Conservation (phyloP, 2,329 filamentous ascomycete genomes). For the Cryoendolithus antarcticus region DNA sequence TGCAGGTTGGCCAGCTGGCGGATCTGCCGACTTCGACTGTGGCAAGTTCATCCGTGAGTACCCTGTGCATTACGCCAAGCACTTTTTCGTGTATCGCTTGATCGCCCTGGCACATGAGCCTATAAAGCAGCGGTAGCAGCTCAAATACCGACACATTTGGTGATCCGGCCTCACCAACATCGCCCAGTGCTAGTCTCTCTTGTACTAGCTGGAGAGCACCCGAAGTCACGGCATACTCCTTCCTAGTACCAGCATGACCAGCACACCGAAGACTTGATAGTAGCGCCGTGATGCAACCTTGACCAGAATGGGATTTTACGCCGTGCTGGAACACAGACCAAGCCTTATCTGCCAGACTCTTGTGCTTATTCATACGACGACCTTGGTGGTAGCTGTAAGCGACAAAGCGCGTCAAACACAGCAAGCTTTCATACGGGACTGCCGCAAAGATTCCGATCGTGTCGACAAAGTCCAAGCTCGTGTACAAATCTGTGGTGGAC, state of each 20-base stretch:
- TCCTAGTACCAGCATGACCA: slow-evolving; percentile 9
- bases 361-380: slow-evolving; percentile 17
- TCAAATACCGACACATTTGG: slow-evolving; percentile 4
- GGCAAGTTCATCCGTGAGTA: slow-evolving; percentile 35
- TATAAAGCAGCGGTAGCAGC: slow-evolving; percentile 7
- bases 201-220: slow-evolving; percentile 20
- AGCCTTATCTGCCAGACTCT: slow-evolving; percentile 13
- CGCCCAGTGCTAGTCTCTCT: slow-evolving; percentile 11
- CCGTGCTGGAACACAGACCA: slow-evolving; percentile 17
- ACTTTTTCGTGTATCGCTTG: slow-evolving; percentile 9
- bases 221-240: slow-evolving; percentile 13
- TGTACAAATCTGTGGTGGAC: slow-evolving; percentile 17
- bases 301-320: slow-evolving; percentile 19
- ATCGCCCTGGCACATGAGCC: slow-evolving; percentile 5
- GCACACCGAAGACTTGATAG: slow-evolving; percentile 14
- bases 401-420: slow-evolving; percentile 15
- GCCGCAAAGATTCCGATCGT: slow-evolving; percentile 18
- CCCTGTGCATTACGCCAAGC: slow-evolving; percentile 19
- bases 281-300: slow-evolving; percentile 14
- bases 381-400: slow-evolving; percentile 20
- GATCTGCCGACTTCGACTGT: slow-evolving; percentile 28
- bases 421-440: slow-evolving; percentile 12
- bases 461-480: slow-evolving; percentile 18
- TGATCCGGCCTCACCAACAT: slow-evolving; percentile 1
- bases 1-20: slow-evolving; percentile 44